phyloP scores from a whole-genome alignment of 768 basidiomycete species.

The Boletellus ananas region DNA sequence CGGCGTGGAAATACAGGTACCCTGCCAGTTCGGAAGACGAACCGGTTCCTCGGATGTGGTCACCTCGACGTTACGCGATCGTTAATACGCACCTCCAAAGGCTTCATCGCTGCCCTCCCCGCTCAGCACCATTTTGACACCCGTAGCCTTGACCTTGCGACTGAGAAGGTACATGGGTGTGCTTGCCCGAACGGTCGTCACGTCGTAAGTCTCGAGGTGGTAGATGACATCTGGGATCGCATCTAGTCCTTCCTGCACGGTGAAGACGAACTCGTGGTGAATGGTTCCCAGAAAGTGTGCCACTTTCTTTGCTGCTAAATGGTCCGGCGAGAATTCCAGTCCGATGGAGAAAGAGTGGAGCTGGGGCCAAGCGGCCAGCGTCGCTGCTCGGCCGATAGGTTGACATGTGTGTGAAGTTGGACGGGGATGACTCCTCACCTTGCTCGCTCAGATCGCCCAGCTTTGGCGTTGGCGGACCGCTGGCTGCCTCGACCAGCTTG shows the following conservation, averaged over 20 bases:
- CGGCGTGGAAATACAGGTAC: slow-evolving; percentile 99
- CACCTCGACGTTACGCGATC: background rate
- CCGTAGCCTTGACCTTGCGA: slow-evolving; percentile 99
- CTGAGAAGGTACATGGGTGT: slow-evolving; percentile 99
- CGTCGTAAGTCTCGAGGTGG: slow-evolving; percentile 98
- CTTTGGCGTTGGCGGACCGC: slow-evolving; percentile 57
- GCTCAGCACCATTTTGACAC: slow-evolving; percentile 98
- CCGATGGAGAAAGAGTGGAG: slow-evolving; percentile 98
- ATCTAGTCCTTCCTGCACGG: slow-evolving; percentile 95
- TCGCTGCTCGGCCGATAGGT: slow-evolving; percentile 39
- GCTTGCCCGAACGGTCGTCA: slow-evolving; percentile 95
- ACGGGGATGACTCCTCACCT: slow-evolving; percentile 37
- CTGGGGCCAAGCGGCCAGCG: slow-evolving; percentile 88
- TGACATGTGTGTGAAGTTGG: background rate
- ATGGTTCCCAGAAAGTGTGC: slow-evolving; percentile 91
- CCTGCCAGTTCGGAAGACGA: slow-evolving; percentile 46
- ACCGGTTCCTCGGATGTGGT: slow-evolving; percentile 5
- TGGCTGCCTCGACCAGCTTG: slow-evolving; percentile 49
- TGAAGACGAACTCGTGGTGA: slow-evolving; percentile 98
- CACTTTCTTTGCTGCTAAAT: slow-evolving; percentile 89
- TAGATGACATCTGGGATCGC: slow-evolving; percentile 97
- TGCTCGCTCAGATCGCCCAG: slow-evolving; percentile 45
- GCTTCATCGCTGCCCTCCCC: slow-evolving; percentile 99
- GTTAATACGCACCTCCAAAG: slow-evolving; percentile 73
- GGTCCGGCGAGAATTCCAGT: slow-evolving; percentile 90